Evolutionary conservation across 768 basidiomycete species (phyloP).

Genomic region (Lactifluus hygrophoroides): DNA sequence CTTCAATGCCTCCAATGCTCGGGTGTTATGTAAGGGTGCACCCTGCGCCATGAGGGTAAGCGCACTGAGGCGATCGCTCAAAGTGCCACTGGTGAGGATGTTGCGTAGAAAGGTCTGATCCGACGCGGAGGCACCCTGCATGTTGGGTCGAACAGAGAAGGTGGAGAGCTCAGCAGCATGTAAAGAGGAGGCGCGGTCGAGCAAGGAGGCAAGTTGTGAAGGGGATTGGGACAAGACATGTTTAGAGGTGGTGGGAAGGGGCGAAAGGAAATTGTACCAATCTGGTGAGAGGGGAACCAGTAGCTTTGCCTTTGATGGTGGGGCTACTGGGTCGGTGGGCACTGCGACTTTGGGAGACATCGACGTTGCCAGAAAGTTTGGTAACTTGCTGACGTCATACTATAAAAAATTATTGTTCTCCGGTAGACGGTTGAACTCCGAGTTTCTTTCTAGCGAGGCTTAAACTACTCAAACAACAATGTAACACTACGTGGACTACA

Average conservation of each 20-base stretch:
- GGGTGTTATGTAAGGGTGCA: constrained; percentile 78
- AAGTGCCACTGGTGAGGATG: constrained; percentile 6
- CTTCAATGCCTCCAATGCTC: constrained; percentile 68
- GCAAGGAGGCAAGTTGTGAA: constrained; percentile 37
- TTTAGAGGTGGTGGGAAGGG: constrained; percentile 29
- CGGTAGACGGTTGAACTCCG: no score
- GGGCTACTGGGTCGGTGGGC: neutral
- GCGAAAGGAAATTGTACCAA: constrained; percentile 47
- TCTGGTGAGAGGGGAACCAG: constrained; percentile 33
- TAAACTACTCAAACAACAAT: no score
- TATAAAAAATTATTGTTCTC: no score
- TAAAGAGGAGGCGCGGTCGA: constrained; percentile 38
- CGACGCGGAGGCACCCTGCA: neutral
- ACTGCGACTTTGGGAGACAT: neutral
- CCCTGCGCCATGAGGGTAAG: constrained; percentile 38
- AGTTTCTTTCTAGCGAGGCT: no score
- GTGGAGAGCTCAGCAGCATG: constrained; percentile 42
- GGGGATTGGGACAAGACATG: constrained; percentile 32
- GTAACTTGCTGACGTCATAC: no score
- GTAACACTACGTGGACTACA: no score
- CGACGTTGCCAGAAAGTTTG: no score
- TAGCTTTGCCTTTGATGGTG: constrained; percentile 19
- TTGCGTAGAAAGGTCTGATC: constrained; percentile 9
- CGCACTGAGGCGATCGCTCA: constrained; percentile 31
- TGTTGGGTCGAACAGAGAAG: constrained; percentile 44